Conservation (phyloP, 169 alveolate genomes). For the Babesia microti region DNA sequence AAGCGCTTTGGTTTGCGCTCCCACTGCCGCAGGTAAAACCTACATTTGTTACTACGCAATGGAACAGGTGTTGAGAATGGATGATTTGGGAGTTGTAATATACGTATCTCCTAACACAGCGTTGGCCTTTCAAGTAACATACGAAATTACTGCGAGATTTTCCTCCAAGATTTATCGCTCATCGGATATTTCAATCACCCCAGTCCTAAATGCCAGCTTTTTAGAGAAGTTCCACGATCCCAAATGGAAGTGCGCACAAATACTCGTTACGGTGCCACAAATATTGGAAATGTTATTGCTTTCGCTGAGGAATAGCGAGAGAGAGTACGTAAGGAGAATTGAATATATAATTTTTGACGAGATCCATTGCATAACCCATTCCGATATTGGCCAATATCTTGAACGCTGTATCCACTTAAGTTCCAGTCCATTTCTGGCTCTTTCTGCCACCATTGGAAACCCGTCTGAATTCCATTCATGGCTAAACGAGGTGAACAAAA, state of each 20-base stretch:
- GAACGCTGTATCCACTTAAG: conserved; percentile 68
- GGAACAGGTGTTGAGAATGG: conserved; percentile 74
- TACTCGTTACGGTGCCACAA: conserved; percentile 75
- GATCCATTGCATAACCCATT: conserved; percentile 74
- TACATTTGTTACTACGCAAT: conserved; percentile 83
- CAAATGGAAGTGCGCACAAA: conserved; percentile 69
- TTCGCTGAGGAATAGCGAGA: conserved; percentile 58
- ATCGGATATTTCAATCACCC: conserved; percentile 22
- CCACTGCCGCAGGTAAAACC: conserved; percentile 85
- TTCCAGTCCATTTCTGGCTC: conserved; percentile 82
- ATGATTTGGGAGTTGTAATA: conserved; percentile 74
- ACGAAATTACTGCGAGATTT: conserved; percentile 80
- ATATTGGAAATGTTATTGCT: conserved; percentile 71
- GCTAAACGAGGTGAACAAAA: conserved; percentile 51
- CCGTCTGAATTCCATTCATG: conserved; percentile 64
- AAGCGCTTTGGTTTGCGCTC: conserved; percentile 72
- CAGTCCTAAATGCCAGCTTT: conserved; percentile 42
- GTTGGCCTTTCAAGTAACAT: conserved; percentile 76
- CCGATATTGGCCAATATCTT: conserved; percentile 50
- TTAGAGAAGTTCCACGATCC: conserved; percentile 61
- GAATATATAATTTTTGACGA: conserved; percentile 79
- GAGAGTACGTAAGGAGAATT: conserved; percentile 50
- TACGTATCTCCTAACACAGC: conserved; percentile 82
- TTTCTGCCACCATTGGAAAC: conserved; percentile 84
- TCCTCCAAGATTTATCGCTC: conserved; percentile 69